Base-by-base conservation (phyloP, 192 early-diverging fungal genomes). In the Coemansia aciculifera region DNA sequence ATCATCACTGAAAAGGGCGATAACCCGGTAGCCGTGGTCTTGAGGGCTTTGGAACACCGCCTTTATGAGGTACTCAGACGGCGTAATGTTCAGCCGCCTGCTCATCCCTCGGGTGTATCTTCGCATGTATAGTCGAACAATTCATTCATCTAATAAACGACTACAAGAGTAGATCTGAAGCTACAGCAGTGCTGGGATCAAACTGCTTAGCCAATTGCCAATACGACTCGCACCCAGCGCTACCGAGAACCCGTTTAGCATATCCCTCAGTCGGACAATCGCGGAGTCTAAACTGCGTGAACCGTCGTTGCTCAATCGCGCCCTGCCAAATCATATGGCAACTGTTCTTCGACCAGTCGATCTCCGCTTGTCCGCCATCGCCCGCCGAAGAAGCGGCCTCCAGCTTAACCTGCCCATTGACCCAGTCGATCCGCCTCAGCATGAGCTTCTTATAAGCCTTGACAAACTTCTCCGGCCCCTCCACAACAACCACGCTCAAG, bases 311-410 rank as follows among this genome's bases (percentile, higher is more conserved):
- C 48, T 90, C 87, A 29, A 95, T 84, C 51, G 93, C 85, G 29
- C 98, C 98, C 71, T 96, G 92, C 98, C 98, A 99, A 6, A 99
- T 89, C 48, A 98, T 60, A n/a, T 84, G 74, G 72, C 98, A 99
- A 64, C 86, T 84, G 79, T 98, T 99, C 17, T 68, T 56, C 6
- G 89, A 83, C 19, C 83, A 63, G 31, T 74, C 82, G 13, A 68
- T 17, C n/a, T 38, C 57, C 15, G 32, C 63, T 32, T 81, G 43
- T 11, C 75, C 19, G 23, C 52, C 59, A 11, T 31, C 66, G 29
- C 49, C 42, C 8, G 54, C 24, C n/a, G 15, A 32, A 29, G 75
- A 75, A 3, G 84, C 87, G 4, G 38, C 71, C 3, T 77, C 86
- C 29, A 69, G 69, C 29, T 78, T 74, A 15, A 81, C 68, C 62